Evolutionary conservation across 2,329 filamentous ascomycete species (phyloP), one percentile per base, ranked within the genome.

Genomic region (Talaromyces sp.): DNA sequence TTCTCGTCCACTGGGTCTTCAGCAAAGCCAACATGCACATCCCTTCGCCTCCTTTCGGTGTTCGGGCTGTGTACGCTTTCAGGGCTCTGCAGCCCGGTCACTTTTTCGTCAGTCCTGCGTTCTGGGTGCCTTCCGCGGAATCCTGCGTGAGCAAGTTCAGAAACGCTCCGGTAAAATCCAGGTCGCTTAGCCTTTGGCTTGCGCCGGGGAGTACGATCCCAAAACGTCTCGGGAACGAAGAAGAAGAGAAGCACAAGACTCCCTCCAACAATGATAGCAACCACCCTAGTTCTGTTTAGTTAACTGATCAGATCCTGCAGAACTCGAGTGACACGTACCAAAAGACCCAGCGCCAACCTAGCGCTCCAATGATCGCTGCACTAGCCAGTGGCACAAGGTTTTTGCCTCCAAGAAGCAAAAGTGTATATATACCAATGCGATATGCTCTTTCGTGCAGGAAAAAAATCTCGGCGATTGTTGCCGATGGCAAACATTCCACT

Each of bases 401-500:
- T 82, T 97, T 97, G 59, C 93, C 93, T 14, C 93, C 91, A 0
- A 98, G 84, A 13, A 98, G 83, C 6, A 98, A 82, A 22, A 98
- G 79, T 0, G 93, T 97, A 74, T 98, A 98, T 27, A 98, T 93
- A 10, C 95, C 95, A 52, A 98, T 87, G 4, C 94, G 89, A 74
- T 93, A 98, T 0, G 94, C 94, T 67, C 94, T 85, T 78, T 98
- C 94, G 72, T 98, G 94, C 22, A 98, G 82, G 73, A 97, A 97
- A 81, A 93, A 98, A 66, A 98, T 97, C 77, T 98, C 94, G 3
- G 93, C 93, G 72, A 98, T 94, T 0, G 93, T 97, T 16, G 94
- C 93, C 4, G 92, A 96, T 0, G 94, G 94, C 35, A 98, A 83
- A 72, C 93, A 96, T 76, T 98, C 94, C 9, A 97, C 92, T 0